A percentile compares a stretch with the other conserved stretches of the same genome.
Evolutionary conservation across 1,284 basidiomycete genomes (phyloP).

Genomic region (Ganoderma resinaceum): DNA sequence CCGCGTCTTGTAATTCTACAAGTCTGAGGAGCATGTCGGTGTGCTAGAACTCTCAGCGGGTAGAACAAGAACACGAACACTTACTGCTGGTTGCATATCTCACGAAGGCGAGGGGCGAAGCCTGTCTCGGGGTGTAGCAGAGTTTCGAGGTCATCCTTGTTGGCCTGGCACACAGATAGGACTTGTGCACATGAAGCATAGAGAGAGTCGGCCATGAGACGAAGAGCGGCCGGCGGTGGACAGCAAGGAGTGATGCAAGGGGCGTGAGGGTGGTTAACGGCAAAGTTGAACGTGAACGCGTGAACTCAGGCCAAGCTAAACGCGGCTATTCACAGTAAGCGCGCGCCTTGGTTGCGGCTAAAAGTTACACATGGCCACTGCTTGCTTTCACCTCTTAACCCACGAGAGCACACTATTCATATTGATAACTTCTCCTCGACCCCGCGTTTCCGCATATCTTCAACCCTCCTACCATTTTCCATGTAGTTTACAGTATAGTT

Average conservation of each 20-base stretch:
- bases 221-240: neutral
- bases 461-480: too few relatives aligned
- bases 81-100: conserved; percentile 71
- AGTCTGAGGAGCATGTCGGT: conserved; percentile 47
- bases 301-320: too few relatives aligned
- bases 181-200: conserved; percentile 72
- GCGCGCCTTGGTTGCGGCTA: too few relatives aligned
- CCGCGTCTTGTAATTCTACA: conserved; percentile 55
- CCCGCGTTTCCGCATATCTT: too few relatives aligned
- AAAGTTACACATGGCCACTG: too few relatives aligned
- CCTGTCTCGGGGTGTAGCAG: conserved; percentile 71
- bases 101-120: conserved; percentile 70
- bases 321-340: too few relatives aligned
- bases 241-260: neutral
- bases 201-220: conserved; percentile 45
- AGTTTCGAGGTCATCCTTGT: conserved; percentile 64
- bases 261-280: neutral
- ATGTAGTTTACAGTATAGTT: too few relatives aligned
- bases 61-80: conserved; percentile 37
- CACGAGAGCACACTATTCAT: too few relatives aligned
- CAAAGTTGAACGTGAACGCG: too few relatives aligned
- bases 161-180: conserved; percentile 60
- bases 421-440: too few relatives aligned
- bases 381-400: too few relatives aligned
- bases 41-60: too few relatives aligned